Base-by-base conservation (phyloP, 225 moss, liverwort and hornwort genomes). In the Pseudoscleropodium purum region DNA sequence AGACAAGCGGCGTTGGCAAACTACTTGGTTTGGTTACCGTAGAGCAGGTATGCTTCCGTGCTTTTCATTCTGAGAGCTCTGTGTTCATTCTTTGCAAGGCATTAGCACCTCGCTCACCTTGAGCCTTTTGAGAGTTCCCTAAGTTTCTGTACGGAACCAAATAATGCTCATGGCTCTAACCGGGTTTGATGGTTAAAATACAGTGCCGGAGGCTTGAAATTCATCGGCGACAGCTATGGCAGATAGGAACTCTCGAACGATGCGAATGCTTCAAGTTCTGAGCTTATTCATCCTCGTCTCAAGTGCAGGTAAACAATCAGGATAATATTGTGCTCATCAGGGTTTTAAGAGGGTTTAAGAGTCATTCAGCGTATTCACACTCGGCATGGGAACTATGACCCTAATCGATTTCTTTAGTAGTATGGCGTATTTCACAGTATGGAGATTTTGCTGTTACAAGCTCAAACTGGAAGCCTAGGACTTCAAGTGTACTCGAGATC, bases 211-310 rank as follows among this genome's bases (percentile, higher is more conserved):
- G 61, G 43, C 25, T 47, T 65, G 27, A 75, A n/a, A 7, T 31
- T 15, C 72, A 31, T 9, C 36, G 85, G 69, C 63, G 54, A 51
- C 75, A 68, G 87, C 84, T 54, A 92, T 89, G 92, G 92, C 91
- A 56, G 49, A 56, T 18, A 11, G 68, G 64, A 43, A 62, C 31
- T 39, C 74, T 21, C 72, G 2, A 18, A 12, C 30, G 15, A 68
- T 75, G 89, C 68, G 73, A 47, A 27, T 84, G 34, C 79, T 93
- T 54, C 90, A 75, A 68, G 91, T 84, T 26, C 75, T 91, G 36
- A 73, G 84, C 69, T 5, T 88, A 6, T 62, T 93, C 84, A n/a
- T 93, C 75, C 80, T 93, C 74, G 56, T 88, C 62, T 84, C 90
- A 11, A 88, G 74, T 57, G 88, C 93, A 88, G 93, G 93, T 93